Conservation (phyloP, 106 monocot genomes). For the Chionographis japonica region DNA sequence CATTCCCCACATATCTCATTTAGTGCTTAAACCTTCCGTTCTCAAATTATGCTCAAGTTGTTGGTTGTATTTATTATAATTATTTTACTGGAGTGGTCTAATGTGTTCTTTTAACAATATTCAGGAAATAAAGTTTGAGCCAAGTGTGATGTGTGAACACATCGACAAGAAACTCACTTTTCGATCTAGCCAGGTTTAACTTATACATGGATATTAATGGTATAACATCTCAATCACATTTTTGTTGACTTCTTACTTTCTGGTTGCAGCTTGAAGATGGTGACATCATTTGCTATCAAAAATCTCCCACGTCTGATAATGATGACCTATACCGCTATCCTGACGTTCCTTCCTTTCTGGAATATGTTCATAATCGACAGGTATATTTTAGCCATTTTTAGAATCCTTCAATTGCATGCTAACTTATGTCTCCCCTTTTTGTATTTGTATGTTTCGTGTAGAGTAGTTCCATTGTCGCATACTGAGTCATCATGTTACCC, state of each 20-base stretch:
- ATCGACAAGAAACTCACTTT: constrained; percentile 80
- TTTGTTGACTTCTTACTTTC: not conserved
- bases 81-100: no score
- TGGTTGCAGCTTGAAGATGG: constrained; percentile 91
- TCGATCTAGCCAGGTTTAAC: constrained; percentile 72
- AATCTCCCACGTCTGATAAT: constrained; percentile 35
- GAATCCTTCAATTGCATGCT: not conserved
- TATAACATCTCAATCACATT: not conserved
- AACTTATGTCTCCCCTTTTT: not conserved
- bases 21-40: not conserved
- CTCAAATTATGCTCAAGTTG: no score
- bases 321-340: constrained; percentile 51
- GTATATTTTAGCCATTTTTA: constrained; percentile 17
- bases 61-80: no score
- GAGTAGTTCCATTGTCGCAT: no score
- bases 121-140: constrained; percentile 99
- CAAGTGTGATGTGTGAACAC: constrained; percentile 93
- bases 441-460: no score
- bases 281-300: constrained; percentile 92
- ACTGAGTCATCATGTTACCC: no score
- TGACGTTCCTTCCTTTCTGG: constrained; percentile 87
- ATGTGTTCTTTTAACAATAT: not conserved
- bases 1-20: not conserved
- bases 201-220: not conserved
- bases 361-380: constrained; percentile 97